phyloP scores from a whole-genome alignment of 169 alveolate genomes.

The Fabrea salina region DNA sequence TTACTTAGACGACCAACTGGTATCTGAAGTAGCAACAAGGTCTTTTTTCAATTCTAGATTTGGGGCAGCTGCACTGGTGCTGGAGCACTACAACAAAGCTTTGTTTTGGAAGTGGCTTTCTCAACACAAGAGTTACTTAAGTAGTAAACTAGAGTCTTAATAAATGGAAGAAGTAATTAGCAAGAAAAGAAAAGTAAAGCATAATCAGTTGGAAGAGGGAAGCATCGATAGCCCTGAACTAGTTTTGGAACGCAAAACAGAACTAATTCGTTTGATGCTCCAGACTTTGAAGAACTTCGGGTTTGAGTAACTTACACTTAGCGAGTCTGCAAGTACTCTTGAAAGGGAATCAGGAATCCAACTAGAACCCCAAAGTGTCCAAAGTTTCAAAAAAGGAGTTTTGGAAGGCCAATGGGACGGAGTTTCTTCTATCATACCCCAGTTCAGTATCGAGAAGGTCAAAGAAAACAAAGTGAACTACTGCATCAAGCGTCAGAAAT shows the following conservation, averaged over 20 bases:
- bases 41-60: no score
- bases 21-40: no score
- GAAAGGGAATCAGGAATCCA: conserved; percentile 40
- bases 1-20: no score
- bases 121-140: no score
- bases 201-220: conserved; percentile 12
- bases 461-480: conserved; percentile 28
- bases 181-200: not conserved
- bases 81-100: no score
- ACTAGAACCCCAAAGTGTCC: conserved; percentile 39
- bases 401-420: conserved; percentile 40
- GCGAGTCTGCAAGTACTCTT: conserved; percentile 34
- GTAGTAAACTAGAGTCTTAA: no score
- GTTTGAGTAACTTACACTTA: conserved; percentile 9
- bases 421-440: not conserved
- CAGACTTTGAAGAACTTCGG: conserved; percentile 19
- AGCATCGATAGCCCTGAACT: not conserved
- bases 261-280: not conserved
- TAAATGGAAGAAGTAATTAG: not conserved
- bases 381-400: conserved; percentile 30
- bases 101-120: no score
- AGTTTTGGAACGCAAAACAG: not conserved
- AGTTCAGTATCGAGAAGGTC: not conserved
- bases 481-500: conserved; percentile 36
- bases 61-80: no score